Evolutionary conservation across 805 yeast genomes (phyloP).

Genomic region (Kodamaea kaohsiungensis): DNA sequence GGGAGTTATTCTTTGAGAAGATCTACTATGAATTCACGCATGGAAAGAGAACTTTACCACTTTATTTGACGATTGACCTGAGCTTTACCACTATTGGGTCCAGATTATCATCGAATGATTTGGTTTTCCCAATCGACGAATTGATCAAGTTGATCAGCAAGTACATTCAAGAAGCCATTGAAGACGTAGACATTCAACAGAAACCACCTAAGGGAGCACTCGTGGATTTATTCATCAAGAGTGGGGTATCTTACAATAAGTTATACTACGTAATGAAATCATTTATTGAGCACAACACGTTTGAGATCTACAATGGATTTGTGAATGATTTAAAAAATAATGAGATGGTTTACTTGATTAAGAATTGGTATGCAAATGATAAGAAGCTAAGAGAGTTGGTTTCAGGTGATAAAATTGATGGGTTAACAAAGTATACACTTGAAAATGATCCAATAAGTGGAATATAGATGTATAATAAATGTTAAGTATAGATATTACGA

Average conservation of each 20-base stretch:
- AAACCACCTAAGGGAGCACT: constrained; percentile 53
- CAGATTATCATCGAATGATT: constrained; percentile 65
- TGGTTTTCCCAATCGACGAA: constrained; percentile 76
- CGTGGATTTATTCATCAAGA: constrained; percentile 60
- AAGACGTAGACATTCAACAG: constrained; percentile 33
- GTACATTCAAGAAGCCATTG: constrained; percentile 44
- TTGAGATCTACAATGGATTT: constrained; percentile 53
- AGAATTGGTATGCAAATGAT: constrained; percentile 67
- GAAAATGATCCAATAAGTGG: constrained; percentile 56
- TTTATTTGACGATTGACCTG: constrained; percentile 38
- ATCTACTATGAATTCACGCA: constrained; percentile 33
- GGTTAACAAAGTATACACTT: constrained; percentile 47
- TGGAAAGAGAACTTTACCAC: constrained; percentile 33
- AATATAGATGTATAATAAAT: constrained; percentile 1
- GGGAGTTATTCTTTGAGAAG: constrained; percentile 71
- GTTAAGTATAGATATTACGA: background rate
- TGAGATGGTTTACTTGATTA: constrained; percentile 66
- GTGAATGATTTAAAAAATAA: constrained; percentile 20
- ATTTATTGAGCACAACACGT: constrained; percentile 58
- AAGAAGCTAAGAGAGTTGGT: constrained; percentile 61
- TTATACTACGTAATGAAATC: constrained; percentile 65
- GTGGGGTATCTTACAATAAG: constrained; percentile 65
- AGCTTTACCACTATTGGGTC: constrained; percentile 56
- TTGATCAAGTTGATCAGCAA: constrained; percentile 66
- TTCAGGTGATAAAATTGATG: constrained; percentile 44